Conservation (phyloP, 2,329 filamentous ascomycete genomes). For the Aspergillus glaucus region DNA sequence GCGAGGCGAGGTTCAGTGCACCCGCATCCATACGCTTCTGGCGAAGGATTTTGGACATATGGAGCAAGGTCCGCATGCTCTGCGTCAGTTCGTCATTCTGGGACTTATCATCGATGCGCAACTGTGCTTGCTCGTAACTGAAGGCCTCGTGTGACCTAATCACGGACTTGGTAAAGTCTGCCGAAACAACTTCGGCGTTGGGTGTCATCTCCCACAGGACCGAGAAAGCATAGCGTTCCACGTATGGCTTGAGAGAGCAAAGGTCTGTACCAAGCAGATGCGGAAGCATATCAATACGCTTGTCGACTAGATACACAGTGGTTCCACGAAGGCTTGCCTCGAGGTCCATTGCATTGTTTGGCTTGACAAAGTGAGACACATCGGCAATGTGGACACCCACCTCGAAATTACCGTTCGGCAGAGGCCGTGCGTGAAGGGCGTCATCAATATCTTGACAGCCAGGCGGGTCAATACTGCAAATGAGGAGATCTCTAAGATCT, state of each 20-base stretch:
- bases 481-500: conserved; percentile 77
- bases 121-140: conserved; percentile 92
- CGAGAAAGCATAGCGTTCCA: conserved; percentile 88
- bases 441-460: conserved; percentile 98
- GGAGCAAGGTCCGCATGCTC: conserved; percentile 80
- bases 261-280: conserved; percentile 92
- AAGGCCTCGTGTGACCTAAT: conserved; percentile 96
- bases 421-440: conserved; percentile 74
- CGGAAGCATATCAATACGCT: conserved; percentile 98
- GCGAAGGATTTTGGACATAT: conserved; percentile 85
- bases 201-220: conserved; percentile 82
- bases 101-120: conserved; percentile 82
- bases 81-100: conserved; percentile 84
- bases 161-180: conserved; percentile 94
- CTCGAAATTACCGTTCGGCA: conserved; percentile 91
- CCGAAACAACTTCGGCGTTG: conserved; percentile 75
- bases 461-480: conserved; percentile 95
- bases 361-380: conserved; percentile 98
- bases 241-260: conserved; percentile 93
- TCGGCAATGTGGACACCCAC: conserved; percentile 98
- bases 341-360: conserved; percentile 92
- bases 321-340: conserved; percentile 92
- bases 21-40: conserved; percentile 96
- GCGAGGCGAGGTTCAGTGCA: conserved; percentile 91
- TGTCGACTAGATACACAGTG: conserved; percentile 95